These are phyloP conservation scores for Plantago lanceolata DNA, from an alignment of 305 asterid genomes.

Conservation along the genomic window DNA sequence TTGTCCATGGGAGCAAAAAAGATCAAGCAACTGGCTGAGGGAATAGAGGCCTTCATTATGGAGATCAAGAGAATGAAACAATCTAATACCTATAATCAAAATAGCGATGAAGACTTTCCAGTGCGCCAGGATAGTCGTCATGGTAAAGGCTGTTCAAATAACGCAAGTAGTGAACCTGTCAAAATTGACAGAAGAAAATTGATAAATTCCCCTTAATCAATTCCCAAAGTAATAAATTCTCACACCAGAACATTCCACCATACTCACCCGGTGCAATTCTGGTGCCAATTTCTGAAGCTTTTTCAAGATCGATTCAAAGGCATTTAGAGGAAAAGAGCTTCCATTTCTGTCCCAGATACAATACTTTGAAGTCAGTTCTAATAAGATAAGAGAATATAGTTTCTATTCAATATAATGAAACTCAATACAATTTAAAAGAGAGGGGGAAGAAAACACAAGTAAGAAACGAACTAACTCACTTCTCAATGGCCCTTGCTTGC, in stretches of 20 bases:
- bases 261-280: conserved; percentile 76
- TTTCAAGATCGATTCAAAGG: conserved; percentile 63
- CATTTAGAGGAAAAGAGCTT: conserved; percentile 63
- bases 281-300: conserved; percentile 88
- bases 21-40: conserved; percentile 2
- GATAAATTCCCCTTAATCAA: conserved; percentile 2
- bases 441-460: neutral
- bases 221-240: too few relatives aligned
- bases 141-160: conserved; percentile 81
- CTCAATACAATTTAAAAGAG: too few relatives aligned
- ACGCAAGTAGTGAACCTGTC: conserved; percentile 88
- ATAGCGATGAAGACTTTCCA: conserved; percentile 91
- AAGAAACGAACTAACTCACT: conserved; percentile 37
- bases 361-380: conserved; percentile 7
- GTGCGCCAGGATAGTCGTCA: conserved; percentile 75
- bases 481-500: conserved; percentile 73
- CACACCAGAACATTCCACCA: conserved; percentile 13
- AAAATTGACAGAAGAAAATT: conserved; percentile 20
- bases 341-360: conserved; percentile 48
- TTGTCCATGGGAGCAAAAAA: conserved; percentile 7
- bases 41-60: conserved; percentile 8
- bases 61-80: conserved; percentile 24
- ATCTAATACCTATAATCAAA: conserved; percentile 86
- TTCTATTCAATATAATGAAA: conserved; percentile 7
- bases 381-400: conserved; percentile 2